Evolutionary conservation across 768 basidiomycete genomes (phyloP), one percentile per base, ranked within the genome.

Genomic region (Rubroboletus satanas): DNA sequence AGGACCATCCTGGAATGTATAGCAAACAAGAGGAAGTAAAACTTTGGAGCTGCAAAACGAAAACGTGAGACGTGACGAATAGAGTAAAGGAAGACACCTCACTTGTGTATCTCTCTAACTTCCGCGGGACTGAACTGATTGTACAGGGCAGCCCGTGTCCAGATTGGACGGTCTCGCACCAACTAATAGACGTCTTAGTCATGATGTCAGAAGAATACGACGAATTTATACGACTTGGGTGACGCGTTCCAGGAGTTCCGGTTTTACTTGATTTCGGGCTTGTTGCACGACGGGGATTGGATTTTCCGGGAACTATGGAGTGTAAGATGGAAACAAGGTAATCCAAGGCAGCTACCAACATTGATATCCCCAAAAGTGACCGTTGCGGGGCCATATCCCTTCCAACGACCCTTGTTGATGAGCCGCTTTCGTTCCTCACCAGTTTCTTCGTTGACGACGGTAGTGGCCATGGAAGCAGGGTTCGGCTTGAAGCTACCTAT

Each of bases 1-100:
- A 3, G 95, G 94, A 0, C 97, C 97, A 60, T 97, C 95, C 61
- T 87, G 83, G 66, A 98, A 95, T 9, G 90, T 87, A 65, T 95
- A 99, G 51, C 85, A 87, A 4, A 88, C 83, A 6, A 90, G 72
- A 4, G 94, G 88, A 17, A 96, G 79, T 15, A 93, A 77, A 7
- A 84, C 72, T 66, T 95, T 96, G 12, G 90, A 88, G 56, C 93
- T 96, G 54, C 21, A 48, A 21, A 37, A 46, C 6, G 43, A 48
- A 21, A 37, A 46, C 6, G 43, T 65, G 38, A 56, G 64, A 43
- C 8, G 10, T 28, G 23, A 47, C 9, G 18, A 14, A 21, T 17
- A 21, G 29, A 45, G 1, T 11, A 38, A 37, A 36, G 15, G 47
- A 9, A 53, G 43, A 32, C 36, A 62, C 21, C 82, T 44, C 61